Evolutionary conservation across 768 basidiomycete species (phyloP).

Genomic region (Amanita pseudoporphyria): DNA sequence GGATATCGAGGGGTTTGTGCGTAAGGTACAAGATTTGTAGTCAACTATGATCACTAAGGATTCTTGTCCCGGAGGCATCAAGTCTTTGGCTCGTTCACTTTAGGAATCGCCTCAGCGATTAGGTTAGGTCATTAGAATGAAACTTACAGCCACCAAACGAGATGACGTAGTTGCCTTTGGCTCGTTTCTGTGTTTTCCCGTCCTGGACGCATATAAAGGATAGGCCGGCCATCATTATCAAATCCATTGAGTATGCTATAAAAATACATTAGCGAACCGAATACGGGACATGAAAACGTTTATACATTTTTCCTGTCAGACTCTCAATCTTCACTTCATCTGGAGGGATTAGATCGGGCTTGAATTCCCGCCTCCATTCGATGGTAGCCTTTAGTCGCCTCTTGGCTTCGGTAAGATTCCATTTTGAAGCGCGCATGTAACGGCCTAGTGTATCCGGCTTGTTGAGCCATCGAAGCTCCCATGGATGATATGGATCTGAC

Average conservation of each 20-base stretch:
- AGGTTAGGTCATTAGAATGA: neutral
- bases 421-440: constrained; percentile 82
- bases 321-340: constrained; percentile 75
- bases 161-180: constrained; percentile 72
- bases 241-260: constrained; percentile 73
- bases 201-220: constrained; percentile 84
- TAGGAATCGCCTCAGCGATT: neutral
- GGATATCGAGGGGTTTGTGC: constrained; percentile 78
- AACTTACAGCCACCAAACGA: constrained; percentile 79
- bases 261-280: neutral
- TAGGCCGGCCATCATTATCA: constrained; percentile 78
- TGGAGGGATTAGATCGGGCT: constrained; percentile 77
- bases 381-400: constrained; percentile 69
- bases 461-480: constrained; percentile 72
- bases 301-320: constrained; percentile 84
- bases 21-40: constrained; percentile 73
- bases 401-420: constrained; percentile 70
- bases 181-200: constrained; percentile 75
- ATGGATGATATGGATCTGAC: constrained; percentile 61
- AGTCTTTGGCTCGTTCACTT: constrained; percentile 83
- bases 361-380: constrained; percentile 79
- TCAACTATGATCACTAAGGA: constrained; percentile 78
- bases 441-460: constrained; percentile 59
- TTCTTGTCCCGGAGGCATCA: constrained; percentile 82
- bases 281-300: constrained; percentile 4